Base-by-base conservation (phyloP, 169 alveolate genomes). In the Plasmodium gaboni region DNA sequence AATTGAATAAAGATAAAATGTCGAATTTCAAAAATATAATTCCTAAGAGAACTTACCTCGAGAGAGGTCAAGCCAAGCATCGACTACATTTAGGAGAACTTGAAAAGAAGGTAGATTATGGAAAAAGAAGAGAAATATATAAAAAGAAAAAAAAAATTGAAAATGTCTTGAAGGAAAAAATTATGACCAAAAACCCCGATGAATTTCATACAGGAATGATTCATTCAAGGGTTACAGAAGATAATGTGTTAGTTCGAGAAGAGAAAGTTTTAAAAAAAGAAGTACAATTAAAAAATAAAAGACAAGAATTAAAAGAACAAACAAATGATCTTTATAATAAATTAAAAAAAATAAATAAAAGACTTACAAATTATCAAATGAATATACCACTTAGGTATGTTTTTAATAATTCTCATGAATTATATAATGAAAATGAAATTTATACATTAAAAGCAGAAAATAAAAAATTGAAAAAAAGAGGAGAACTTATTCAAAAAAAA, bases 171-270 rank as follows among this genome's bases (percentile, higher is more conserved):
- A 78, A 65, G 48, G 89, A 78, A 59, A 78, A 78, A 44, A 65
- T 78, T 48, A 78, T 78, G 89, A 78, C 48, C 2, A 78, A 57
- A 32, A 78, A 78, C 26, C 89, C 89, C 0, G 89, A 78, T 78
- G 89, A 78, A 46, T 78, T 78, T 69, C 74, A 78, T 44, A 78
- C 89, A 19, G 89, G 89, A 48, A 78, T 78, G 78, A 53, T 78
- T 57, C 89, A 78, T n/a, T 78, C 89, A 42, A 48, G 89, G 46
- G 32, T 78, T 48, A 63, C 28, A 10, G 78, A 78, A 22, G 53
- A 44, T 3, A 64, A 64, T 44, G 59, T 64, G 12, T 78, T 78
- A 65, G 19, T 64, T 24, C 64, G 67, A 13, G 89, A 78, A 69
- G 70, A 78, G 28, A 78, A 48, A 32, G 70, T 67, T 19, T 32